phyloP scores from a whole-genome alignment of 2,329 filamentous ascomycete genomes.

The Emergomyces pasteurianus region DNA sequence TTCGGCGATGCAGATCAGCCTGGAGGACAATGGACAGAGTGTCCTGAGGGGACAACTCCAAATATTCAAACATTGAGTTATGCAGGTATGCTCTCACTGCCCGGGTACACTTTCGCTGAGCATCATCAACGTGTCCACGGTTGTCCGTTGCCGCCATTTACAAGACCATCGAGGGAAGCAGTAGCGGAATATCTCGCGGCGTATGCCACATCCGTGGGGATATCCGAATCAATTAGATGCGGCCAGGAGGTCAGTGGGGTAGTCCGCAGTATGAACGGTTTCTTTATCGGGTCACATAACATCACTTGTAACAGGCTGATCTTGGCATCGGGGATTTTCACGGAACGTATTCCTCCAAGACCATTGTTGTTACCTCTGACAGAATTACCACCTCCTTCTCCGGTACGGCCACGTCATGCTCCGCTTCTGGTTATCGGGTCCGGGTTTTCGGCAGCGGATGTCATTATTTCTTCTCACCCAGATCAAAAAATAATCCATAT shows the following conservation, averaged over 20 bases:
- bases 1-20: conserved; percentile 40
- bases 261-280: conserved; percentile 34
- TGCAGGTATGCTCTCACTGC: conserved; percentile 49
- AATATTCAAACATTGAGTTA: conserved; percentile 51
- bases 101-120: conserved; percentile 46
- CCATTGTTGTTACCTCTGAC: conserved; percentile 38
- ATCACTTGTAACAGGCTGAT: conserved; percentile 46
- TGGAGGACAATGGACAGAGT: conserved; percentile 50
- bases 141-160: conserved; percentile 37
- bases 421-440: conserved; percentile 48
- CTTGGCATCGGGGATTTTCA: conserved; percentile 48
- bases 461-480: conserved; percentile 43
- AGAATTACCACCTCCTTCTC: conserved; percentile 15
- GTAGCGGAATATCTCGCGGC: conserved; percentile 44
- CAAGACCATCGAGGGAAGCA: conserved; percentile 42
- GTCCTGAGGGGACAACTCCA: conserved; percentile 40
- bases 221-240: conserved; percentile 36
- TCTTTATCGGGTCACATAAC: conserved; percentile 39
- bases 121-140: conserved; percentile 36
- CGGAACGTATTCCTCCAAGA: conserved; percentile 41
- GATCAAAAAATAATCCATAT: conserved; percentile 46
- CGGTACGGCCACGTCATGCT: conserved; percentile 8
- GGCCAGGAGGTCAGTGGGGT: conserved; percentile 33
- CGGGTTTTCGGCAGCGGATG: conserved; percentile 50
- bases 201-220: conserved; percentile 44